A percentile compares a stretch with the other conserved stretches of the same genome.
Conservation (phyloP, 163 green algal genomes). For the Smithsoniella earleae region DNA sequence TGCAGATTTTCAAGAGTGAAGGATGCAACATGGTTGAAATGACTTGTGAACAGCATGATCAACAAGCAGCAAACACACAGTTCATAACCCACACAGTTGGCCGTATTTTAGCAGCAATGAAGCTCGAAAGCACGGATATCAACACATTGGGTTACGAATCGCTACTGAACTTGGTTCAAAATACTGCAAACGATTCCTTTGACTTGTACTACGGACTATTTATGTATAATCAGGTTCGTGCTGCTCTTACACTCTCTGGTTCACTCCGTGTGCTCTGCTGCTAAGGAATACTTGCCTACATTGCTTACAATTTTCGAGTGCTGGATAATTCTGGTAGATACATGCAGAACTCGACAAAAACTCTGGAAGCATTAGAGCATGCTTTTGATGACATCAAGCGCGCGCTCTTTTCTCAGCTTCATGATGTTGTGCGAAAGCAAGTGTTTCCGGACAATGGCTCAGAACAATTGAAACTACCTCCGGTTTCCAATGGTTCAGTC, state of each 20-base stretch:
- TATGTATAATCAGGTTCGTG: constrained; percentile 88
- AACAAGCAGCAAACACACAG: constrained; percentile 82
- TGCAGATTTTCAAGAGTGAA: constrained; percentile 69
- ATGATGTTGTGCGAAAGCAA: constrained; percentile 65
- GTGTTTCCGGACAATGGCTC: constrained; percentile 42
- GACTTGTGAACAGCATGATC: constrained; percentile 95
- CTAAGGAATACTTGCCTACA: too few species aligned
- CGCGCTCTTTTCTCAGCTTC: constrained; percentile 77
- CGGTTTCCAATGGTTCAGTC: background rate
- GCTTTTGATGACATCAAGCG: constrained; percentile 81
- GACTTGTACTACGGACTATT: constrained; percentile 99
- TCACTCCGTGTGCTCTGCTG: too few species aligned
- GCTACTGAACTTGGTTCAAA: constrained; percentile 86
- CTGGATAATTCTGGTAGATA: too few species aligned
- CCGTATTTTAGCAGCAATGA: constrained; percentile 82
- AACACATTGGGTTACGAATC: constrained; percentile 84
- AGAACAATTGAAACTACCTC: background rate
- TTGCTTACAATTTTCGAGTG: too few species aligned
- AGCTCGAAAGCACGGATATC: constrained; percentile 64
- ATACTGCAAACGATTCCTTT: constrained; percentile 95
- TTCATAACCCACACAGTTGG: constrained; percentile 98
- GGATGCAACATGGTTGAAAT: constrained; percentile 97
- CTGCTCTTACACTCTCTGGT: background rate
- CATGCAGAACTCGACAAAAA: constrained; percentile 69
- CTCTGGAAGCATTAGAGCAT: constrained; percentile 69